These are phyloP conservation scores for Terana coerulea DNA, from an alignment of 768 basidiomycete genomes.

Conservation along the genomic window DNA sequence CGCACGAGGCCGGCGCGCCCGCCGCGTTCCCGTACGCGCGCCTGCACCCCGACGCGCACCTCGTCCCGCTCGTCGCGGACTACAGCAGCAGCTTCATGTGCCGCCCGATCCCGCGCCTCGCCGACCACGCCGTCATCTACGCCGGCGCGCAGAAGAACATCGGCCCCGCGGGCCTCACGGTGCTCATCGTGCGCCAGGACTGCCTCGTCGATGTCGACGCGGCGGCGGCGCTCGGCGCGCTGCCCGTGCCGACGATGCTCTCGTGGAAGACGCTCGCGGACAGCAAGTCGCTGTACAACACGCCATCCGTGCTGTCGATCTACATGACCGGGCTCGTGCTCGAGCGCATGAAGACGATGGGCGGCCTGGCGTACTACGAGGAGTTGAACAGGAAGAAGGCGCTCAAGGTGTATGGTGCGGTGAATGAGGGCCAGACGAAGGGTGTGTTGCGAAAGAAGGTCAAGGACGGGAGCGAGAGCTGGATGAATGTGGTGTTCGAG, in stretches of 20 bases:
- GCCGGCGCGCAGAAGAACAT: slow-evolving; percentile 99
- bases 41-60: slow-evolving; percentile 40
- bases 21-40: slow-evolving; percentile 81
- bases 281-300: slow-evolving; percentile 81
- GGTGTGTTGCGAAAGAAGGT: slow-evolving; percentile 75
- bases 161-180: slow-evolving; percentile 89
- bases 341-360: slow-evolving; percentile 57
- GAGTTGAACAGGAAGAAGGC: slow-evolving; percentile 68
- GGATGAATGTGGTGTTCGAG: slow-evolving; percentile 95
- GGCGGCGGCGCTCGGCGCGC: slow-evolving; percentile 66
- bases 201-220: slow-evolving; percentile 88
- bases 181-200: slow-evolving; percentile 93
- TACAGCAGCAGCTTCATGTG: slow-evolving; percentile 98
- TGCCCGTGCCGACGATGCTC: slow-evolving; percentile 72
- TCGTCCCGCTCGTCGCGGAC: slow-evolving; percentile 86
- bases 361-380: slow-evolving; percentile 65
- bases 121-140: slow-evolving; percentile 90
- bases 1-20: slow-evolving; percentile 46
- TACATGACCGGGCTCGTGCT: slow-evolving; percentile 90
- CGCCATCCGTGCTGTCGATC: slow-evolving; percentile 86
- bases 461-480: slow-evolving; percentile 71
- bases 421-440: slow-evolving; percentile 66
- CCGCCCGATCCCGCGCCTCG: slow-evolving; percentile 81
- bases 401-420: slow-evolving; percentile 66
- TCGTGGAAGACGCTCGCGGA: slow-evolving; percentile 83